Evolutionary conservation across 345 rosid genomes (phyloP), one percentile per base, ranked within the genome.

Genomic region (Hevea brasiliensis): DNA sequence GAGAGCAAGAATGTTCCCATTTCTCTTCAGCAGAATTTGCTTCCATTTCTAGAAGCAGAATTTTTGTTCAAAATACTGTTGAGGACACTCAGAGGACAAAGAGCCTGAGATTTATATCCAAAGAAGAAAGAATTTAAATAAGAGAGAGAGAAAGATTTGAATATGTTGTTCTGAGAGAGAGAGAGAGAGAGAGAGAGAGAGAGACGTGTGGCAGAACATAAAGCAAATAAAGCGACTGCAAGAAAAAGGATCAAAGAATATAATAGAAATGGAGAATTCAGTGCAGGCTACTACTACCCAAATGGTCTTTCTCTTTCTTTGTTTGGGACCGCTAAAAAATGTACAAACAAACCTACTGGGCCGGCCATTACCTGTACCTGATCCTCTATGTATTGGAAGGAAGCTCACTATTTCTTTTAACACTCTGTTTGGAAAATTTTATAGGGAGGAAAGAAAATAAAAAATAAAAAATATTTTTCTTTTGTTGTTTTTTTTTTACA

Each of bases 201-300:
- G 45, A 72, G 86, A 79, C 81, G 80, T 71, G 75, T 67, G 83
- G 76, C 37, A 1, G 3, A 72, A 57, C 24, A 64, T 10, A 80
- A 75, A 56, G 63, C n/a, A 69, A 76, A 58, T 53, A 73, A 62
- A 77, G 69, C 45, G 7, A 35, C 23, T 66, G 15, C 9, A 54
- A 12, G 44, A 32, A 79, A 70, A 76, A 59, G 41, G 40, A 54
- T 11, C 61, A 29, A 44, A 73, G 69, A 76, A 54, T 2, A 35
- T 37, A 53, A 65, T 7, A 72, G 64, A 78, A 63, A 75, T 55
- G 47, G 65, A 72, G 55, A 68, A 69, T 57, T 59, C 51, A 67
- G 14, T 14, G 75, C 76, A 73, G 81, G 72, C 75, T 65, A 32
- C 4, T 4, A 4, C 37, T 1, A 73, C 70, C 65, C 67, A 77